A percentile compares a stretch with the other conserved stretches of the same genome.
Conservation (phyloP, 495 filamentous ascomycete species). For the Xylaria acuta region DNA sequence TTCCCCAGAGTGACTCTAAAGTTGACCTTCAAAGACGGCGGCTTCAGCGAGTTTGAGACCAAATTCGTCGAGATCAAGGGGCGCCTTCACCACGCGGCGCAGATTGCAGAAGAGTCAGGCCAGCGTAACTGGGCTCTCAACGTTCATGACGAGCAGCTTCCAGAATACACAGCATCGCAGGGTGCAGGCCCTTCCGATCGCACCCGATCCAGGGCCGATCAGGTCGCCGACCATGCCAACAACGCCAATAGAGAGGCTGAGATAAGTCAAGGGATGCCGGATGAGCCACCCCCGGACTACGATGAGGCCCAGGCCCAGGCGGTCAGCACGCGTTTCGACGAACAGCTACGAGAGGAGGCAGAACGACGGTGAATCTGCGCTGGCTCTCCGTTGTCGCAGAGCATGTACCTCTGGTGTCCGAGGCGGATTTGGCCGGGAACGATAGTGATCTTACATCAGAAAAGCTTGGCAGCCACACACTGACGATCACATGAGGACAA, state of each 20-base stretch:
- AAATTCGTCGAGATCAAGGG: conserved; percentile 87
- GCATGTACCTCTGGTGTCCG: background rate
- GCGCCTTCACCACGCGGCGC: conserved; percentile 76
- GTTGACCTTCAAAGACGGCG: conserved; percentile 92
- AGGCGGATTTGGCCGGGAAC: background rate
- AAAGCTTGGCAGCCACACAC: conserved; percentile 15
- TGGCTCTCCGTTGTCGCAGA: background rate
- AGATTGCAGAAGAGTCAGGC: conserved; percentile 62
- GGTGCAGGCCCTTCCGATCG: conserved; percentile 31
- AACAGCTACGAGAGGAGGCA: conserved; percentile 53
- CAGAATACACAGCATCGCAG: conserved; percentile 70
- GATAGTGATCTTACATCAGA: conserved; percentile 21
- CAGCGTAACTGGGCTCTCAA: conserved; percentile 58
- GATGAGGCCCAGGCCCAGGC: conserved; percentile 86
- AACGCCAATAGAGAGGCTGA: conserved; percentile 33
- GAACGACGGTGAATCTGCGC: conserved; percentile 45
- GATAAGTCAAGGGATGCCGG: conserved; percentile 56
- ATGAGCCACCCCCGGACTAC: conserved; percentile 91
- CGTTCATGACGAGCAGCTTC: conserved; percentile 81
- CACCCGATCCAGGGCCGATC: conserved; percentile 28
- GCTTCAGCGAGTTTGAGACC: conserved; percentile 87
- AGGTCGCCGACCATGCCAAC: conserved; percentile 21
- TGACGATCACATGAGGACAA: background rate
- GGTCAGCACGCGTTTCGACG: conserved; percentile 59
- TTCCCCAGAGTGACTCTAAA: conserved; percentile 76